Base-by-base conservation (phyloP, 192 early-diverging fungal species). In the Linnemannia hyalina region DNA sequence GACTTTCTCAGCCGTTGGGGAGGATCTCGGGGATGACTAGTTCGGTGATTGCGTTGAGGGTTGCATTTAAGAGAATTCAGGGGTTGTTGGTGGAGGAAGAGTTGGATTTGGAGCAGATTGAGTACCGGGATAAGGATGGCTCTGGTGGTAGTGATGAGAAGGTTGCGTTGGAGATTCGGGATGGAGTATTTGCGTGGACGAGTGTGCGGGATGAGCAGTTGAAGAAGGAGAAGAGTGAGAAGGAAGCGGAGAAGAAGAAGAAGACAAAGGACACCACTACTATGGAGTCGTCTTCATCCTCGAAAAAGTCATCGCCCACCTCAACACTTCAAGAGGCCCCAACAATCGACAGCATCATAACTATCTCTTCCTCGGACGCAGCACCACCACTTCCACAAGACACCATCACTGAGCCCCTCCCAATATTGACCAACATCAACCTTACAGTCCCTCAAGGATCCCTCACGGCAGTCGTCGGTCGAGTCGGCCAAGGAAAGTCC, bases 401-500 rank as follows among this genome's bases (percentile, higher is more conserved):
- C 32, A 26, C 13, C 49, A 4, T 29, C 54, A 55, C 55, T 5
- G 38, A 70, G 41, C 42, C 29, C 29, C 22, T 6, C 5, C 76
- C 82, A 29, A 82, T 80, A 5, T 87, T 93, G 35, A 76, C 26
- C 13, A 57, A 82, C 70, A 85, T 94, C 73, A 80, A 82, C 65
- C 40, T 91, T 52, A 44, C 75, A 26, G 86, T 92, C 2, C 77
- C 73, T 4, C 70, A 72, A 63, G 89, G 88, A 46, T 80, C 87
- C 18, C 85, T 93, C 10, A 88, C 93, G 7, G 90, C 92, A 0
- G 78, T 96, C 77, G 90, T 95, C 6, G 95, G 95, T 2, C 65
- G 88, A 8, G 94, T 97, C 13, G 96, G 96, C 5, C 88, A 90
- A 40, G 97, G 97, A 42, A 97, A 97, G 81, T 93, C 94, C 2